Evolutionary conservation across 2,329 filamentous ascomycete species (phyloP).

Genomic region (Nannizzia gypsea): DNA sequence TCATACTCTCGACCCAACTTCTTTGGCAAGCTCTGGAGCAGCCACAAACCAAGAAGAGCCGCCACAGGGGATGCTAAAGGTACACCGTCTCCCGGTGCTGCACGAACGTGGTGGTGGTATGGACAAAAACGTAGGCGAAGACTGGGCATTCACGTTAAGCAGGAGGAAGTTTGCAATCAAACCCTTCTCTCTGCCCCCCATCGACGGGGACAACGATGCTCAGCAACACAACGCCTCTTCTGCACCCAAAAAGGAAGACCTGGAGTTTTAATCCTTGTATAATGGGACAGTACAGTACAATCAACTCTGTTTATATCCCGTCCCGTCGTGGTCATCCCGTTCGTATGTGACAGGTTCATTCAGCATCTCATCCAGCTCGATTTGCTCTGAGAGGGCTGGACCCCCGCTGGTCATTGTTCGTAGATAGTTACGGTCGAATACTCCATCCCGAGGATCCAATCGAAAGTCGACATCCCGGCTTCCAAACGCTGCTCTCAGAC

Average conservation of each 20-base stretch:
- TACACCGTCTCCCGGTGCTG: conserved; percentile 71
- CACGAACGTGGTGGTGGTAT: conserved; percentile 81
- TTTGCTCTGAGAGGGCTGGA: conserved; percentile 47
- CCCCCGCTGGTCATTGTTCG: conserved; percentile 45
- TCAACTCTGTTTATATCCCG: conserved; percentile 1
- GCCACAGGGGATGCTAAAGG: conserved; percentile 72
- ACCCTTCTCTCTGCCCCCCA: conserved; percentile 77
- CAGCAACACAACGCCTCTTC: conserved; percentile 37
- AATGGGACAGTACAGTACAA: no score
- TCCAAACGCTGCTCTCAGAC: conserved; percentile 43
- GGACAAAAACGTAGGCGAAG: conserved; percentile 59
- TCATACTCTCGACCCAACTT: conserved; percentile 40
- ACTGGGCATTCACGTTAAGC: conserved; percentile 83
- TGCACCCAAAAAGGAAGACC: conserved; percentile 36
- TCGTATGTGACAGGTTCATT: conserved; percentile 26
- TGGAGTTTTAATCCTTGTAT: conserved; percentile 53
- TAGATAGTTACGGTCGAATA: conserved; percentile 46
- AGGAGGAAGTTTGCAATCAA: conserved; percentile 72
- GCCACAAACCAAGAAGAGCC: conserved; percentile 56
- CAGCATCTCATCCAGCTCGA: conserved; percentile 52
- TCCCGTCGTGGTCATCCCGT: conserved; percentile 14
- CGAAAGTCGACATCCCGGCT: conserved; percentile 36
- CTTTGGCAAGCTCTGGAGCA: conserved; percentile 38
- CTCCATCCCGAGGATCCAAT: conserved; percentile 32
- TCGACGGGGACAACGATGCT: conserved; percentile 60